Percentiles rank a stretch among this genome's conserved stretches.
These are phyloP conservation scores for Mycena olivaceomarginata DNA, from an alignment of 768 basidiomycete species.

Conservation along the genomic window DNA sequence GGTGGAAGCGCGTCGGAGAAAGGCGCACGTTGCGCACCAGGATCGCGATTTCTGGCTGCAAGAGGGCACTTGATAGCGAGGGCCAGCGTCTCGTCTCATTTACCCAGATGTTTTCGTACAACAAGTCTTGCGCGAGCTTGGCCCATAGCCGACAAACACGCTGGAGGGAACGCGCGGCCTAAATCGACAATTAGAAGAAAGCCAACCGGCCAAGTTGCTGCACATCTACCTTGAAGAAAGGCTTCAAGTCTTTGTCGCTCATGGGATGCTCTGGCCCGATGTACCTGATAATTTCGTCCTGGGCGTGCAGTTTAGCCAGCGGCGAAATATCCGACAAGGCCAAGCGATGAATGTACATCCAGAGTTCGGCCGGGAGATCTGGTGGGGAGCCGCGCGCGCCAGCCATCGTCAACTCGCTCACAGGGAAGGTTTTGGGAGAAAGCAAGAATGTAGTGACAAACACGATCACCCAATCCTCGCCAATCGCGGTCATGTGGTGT, in stretches of 20 bases:
- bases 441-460: no score
- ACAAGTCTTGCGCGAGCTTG: constrained; percentile 18
- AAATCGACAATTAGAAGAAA: background rate
- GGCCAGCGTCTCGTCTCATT: background rate
- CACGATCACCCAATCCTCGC: no score
- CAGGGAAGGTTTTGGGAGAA: no score
- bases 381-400: no score
- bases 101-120: constrained; percentile 29
- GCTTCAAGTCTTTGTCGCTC: constrained; percentile 1
- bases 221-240: constrained; percentile 13
- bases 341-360: no score
- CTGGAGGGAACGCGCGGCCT: constrained; percentile 15
- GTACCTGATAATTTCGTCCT: no score
- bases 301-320: no score
- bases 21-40: constrained; percentile 33
- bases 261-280: background rate
- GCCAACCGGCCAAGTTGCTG: background rate
- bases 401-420: no score
- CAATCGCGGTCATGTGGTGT: no score
- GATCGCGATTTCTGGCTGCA: constrained; percentile 11
- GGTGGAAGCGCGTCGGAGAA: constrained; percentile 28
- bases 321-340: no score
- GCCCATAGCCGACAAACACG: constrained; percentile 33
- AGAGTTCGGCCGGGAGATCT: no score
- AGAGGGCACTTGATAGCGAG: background rate